Conservation (phyloP, 768 basidiomycete species). For the Russula brevipes region DNA sequence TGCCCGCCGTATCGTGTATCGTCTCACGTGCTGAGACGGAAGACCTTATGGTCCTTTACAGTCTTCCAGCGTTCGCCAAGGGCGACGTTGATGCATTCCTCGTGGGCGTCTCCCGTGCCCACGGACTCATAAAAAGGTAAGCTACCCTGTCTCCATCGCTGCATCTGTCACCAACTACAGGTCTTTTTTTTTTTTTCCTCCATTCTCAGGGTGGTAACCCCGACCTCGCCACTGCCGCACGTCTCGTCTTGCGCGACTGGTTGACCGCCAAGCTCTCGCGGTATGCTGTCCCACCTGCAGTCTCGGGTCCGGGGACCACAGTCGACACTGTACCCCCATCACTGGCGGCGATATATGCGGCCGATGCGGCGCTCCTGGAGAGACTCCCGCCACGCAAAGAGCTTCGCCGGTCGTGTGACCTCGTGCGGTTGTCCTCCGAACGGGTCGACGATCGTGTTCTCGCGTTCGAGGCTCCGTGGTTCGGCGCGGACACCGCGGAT, state of each 20-base stretch:
- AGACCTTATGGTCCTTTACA: conserved; percentile 88
- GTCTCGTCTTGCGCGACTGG: conserved; percentile 84
- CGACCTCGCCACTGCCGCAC: conserved; percentile 70
- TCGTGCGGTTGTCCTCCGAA: conserved; percentile 47
- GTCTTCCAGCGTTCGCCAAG: conserved; percentile 68
- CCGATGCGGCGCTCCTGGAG: conserved; percentile 48
- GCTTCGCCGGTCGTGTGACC: conserved; percentile 46
- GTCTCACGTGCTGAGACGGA: conserved; percentile 63
- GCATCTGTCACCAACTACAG: conserved; percentile 3
- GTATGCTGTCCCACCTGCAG: conserved; percentile 54
- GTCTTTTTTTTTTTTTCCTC: conserved; percentile 17
- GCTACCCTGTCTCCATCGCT: conserved; percentile 19
- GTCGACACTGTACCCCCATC: conserved; percentile 23
- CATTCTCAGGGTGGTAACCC: conserved; percentile 56
- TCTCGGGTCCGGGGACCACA: neutral
- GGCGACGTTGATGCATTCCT: conserved; percentile 72
- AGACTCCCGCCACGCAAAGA: conserved; percentile 55
- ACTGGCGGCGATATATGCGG: conserved; percentile 36
- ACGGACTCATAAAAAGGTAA: conserved; percentile 75
- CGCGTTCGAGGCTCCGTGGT: conserved; percentile 37
- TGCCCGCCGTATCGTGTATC: conserved; percentile 55
- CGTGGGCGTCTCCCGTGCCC: conserved; percentile 66
- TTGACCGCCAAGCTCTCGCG: conserved; percentile 64
- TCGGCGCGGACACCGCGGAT: conserved; percentile 39
- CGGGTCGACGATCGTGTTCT: conserved; percentile 40